Percentiles rank a stretch among this genome's conserved stretches.
These are phyloP conservation scores for Neofusicoccum laricinum DNA, from an alignment of 2,329 filamentous ascomycete species.

Conservation along the genomic window DNA sequence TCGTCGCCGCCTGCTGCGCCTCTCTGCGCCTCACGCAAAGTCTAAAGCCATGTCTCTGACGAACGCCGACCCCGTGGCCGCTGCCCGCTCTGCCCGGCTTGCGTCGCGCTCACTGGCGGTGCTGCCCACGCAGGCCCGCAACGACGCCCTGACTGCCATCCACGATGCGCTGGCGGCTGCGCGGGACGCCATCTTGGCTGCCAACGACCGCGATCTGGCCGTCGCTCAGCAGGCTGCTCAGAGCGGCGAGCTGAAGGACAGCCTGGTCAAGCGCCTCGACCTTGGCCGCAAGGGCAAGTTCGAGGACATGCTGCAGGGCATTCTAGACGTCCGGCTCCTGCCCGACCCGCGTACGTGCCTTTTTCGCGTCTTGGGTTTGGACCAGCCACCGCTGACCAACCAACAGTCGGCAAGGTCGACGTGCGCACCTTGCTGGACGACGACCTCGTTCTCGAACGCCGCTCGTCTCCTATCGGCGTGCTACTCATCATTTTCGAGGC, in stretches of 20 bases:
- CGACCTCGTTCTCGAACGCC: conserved; percentile 77
- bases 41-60: conserved; percentile 73
- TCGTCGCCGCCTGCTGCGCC: neutral
- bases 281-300: conserved; percentile 84
- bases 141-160: conserved; percentile 80
- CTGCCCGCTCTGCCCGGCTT: conserved; percentile 72
- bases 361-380: neutral
- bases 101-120: conserved; percentile 82
- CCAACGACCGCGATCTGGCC: conserved; percentile 80
- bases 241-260: conserved; percentile 73
- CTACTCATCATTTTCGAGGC: conserved; percentile 98
- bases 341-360: conserved; percentile 72
- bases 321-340: conserved; percentile 79
- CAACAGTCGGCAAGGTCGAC: conserved; percentile 75
- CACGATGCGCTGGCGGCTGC: conserved; percentile 70
- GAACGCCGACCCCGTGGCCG: conserved; percentile 73
- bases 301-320: conserved; percentile 96
- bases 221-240: conserved; percentile 70
- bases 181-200: conserved; percentile 74
- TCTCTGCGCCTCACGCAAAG: neutral
- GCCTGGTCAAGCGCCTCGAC: conserved; percentile 84
- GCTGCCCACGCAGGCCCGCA: conserved; percentile 71
- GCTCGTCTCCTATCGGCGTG: conserved; percentile 95
- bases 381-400: neutral
- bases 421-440: conserved; percentile 84